Percentiles rank a stretch among this genome's conserved stretches.
Conservation (phyloP, 257 asterid genomes). For the Petunia axillaris region DNA sequence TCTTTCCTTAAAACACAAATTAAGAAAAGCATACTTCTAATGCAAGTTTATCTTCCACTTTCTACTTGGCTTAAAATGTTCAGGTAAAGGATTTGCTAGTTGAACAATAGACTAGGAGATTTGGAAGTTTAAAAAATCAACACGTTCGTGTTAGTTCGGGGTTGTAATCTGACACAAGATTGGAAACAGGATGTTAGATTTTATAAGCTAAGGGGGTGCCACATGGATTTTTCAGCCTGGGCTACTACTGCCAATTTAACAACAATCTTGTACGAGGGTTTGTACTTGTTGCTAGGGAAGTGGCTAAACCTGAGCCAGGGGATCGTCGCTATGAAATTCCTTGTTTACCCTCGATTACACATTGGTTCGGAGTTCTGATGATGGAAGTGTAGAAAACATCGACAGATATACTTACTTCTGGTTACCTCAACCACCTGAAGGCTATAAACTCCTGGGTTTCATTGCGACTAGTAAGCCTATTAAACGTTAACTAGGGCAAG, state of each 20-base stretch:
- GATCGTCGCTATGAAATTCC: conserved; percentile 19
- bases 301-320: conserved; percentile 28
- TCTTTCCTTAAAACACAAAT: conserved; percentile 4
- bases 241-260: conserved; percentile 78
- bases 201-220: conserved; percentile 73
- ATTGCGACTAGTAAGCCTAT: conserved; percentile 60
- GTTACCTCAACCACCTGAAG: conserved; percentile 77
- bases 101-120: conserved; percentile 64
- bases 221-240: conserved; percentile 68
- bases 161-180: conserved; percentile 54
- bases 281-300: conserved; percentile 75
- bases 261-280: conserved; percentile 72
- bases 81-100: conserved; percentile 76
- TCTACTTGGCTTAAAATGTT: conserved; percentile 26
- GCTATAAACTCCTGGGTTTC: conserved; percentile 78
- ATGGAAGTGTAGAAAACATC: conserved; percentile 50
- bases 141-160: conserved; percentile 66
- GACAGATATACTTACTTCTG: conserved; percentile 64
- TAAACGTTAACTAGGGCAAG: conserved; percentile 62
- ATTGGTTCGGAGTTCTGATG: conserved; percentile 75
- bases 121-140: conserved; percentile 69
- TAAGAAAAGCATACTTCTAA: neutral
- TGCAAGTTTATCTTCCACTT: conserved; percentile 19
- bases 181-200: conserved; percentile 64
- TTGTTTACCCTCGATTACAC: conserved; percentile 54